phyloP scores from a whole-genome alignment of 2,329 filamentous ascomycete genomes.

The Beauveria sp. region DNA sequence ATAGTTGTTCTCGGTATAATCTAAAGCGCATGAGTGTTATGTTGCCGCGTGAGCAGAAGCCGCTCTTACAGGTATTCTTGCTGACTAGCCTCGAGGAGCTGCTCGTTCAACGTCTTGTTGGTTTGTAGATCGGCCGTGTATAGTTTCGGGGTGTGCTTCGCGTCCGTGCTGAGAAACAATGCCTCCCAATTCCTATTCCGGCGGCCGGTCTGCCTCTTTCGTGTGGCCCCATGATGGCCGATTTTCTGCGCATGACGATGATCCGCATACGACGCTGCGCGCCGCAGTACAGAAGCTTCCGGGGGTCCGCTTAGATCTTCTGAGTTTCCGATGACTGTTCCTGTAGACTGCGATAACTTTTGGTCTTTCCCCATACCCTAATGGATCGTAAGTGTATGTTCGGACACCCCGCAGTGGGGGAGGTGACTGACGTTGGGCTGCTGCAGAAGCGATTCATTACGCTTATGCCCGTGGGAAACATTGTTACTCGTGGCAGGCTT shows the following conservation, averaged over 20 bases:
- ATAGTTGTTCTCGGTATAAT: conserved; percentile 73
- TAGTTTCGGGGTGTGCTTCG: background rate
- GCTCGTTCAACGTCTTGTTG: conserved; percentile 45
- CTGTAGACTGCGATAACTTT: conserved; percentile 47
- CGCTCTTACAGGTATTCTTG: conserved; percentile 68
- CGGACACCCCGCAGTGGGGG: conserved; percentile 16
- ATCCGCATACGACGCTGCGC: conserved; percentile 69
- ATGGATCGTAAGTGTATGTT: conserved; percentile 2
- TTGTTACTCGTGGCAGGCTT: conserved; percentile 39
- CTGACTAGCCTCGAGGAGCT: conserved; percentile 73
- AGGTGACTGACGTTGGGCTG: conserved; percentile 49
- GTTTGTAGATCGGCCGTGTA: background rate
- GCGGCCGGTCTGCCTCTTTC: conserved; percentile 28
- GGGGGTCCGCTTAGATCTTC: conserved; percentile 53
- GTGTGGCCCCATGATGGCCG: conserved; percentile 24
- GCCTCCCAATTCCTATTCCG: conserved; percentile 43
- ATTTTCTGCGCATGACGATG: conserved; percentile 57
- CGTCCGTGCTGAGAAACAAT: conserved; percentile 29
- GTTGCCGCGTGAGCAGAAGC: background rate
- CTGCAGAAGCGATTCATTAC: conserved; percentile 63
- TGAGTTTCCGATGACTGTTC: conserved; percentile 50
- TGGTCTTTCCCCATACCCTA: conserved; percentile 47
- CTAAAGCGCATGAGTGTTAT: conserved; percentile 31
- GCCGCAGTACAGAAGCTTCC: conserved; percentile 54
- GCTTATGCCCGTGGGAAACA: conserved; percentile 48